Base-by-base conservation (phyloP, 352 stramenopile species). In the Thalassiosira mediterranea region DNA sequence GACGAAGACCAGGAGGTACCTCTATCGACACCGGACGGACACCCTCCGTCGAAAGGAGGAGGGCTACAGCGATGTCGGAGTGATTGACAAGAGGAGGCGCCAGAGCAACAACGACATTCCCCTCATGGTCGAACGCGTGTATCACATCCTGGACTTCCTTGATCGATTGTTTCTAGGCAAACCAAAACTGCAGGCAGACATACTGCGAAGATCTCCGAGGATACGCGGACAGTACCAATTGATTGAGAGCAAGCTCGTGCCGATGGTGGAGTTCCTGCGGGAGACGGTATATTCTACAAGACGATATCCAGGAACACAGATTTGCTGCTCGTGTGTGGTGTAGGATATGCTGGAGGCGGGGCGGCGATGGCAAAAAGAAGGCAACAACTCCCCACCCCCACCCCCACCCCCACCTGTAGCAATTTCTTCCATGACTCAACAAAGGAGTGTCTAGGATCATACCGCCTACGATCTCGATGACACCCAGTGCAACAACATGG, bases 221-320 rank as follows among this genome's bases (percentile, higher is more conserved):
- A 92, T 92, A 37, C 62, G 90, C 3, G 69, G 82, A 10, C 81
- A 86, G 65, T 42, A 79, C 49, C 70, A 67, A 21, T 74, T 44
- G 0, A 78, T 89, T 13, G 58, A 82, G 23, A 80, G 49, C 46
- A 64, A 71, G 69, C 47, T 90, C 13, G 46, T 78, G 51, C 86
- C 86, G 10, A 92, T 83, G 10, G 60, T 81, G 5, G 59, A 87
- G 21, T 92, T 92, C 79, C 54, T 92, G n/a, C 38, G 77, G 47
- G 40, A 67, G 37, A 56, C 25, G 73, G 76, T 15, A 79, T 90
- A 47, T 81, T 92, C 40, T 40, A 75, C 25, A 48, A 85, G 66
- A 80, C 81, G 2, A 82, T 90, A 38, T 48, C 51, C 26, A 75
- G 84, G 13, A 88, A 90, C 80, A 76, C 75, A 1, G 56, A 84